Percentiles rank a stretch among this genome's conserved stretches.
Conservation (phyloP, 2,329 filamentous ascomycete species). For the Aschersonia sp. region DNA sequence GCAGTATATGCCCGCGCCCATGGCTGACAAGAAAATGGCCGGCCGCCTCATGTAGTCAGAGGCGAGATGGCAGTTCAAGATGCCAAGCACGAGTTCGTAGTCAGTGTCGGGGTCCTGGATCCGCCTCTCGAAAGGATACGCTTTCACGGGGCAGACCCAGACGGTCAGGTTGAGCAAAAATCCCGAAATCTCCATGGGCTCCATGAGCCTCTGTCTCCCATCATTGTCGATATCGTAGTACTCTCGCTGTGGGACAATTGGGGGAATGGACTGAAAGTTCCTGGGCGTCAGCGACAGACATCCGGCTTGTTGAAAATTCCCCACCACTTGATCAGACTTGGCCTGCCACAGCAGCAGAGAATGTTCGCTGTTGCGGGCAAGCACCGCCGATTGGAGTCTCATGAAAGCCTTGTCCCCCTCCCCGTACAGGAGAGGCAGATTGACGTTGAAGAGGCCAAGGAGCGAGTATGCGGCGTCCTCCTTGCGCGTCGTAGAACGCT, state of each 20-base stretch:
- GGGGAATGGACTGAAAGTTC: not conserved
- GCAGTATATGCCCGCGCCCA: not conserved
- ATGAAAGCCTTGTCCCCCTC: constrained; percentile 1
- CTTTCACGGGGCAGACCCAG: not conserved
- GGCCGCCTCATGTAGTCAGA: not conserved
- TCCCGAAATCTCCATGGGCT: not conserved
- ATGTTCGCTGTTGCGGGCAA: not conserved
- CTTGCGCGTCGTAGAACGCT: constrained; percentile 1
- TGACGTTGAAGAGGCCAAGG: constrained; percentile 2
- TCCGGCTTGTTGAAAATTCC: not conserved
- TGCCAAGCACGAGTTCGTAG: not conserved
- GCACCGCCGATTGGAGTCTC: not conserved
- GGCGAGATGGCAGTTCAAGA: not conserved
- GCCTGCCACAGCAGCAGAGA: not conserved
- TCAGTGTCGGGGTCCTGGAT: not conserved
- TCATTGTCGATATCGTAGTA: constrained; percentile 1
- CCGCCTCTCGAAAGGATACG: not conserved
- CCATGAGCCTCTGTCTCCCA: not conserved
- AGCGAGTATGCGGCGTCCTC: constrained; percentile 2
- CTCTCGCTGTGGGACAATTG: constrained; percentile 1
- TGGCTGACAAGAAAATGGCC: not conserved
- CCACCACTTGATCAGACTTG: not conserved
- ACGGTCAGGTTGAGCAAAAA: not conserved
- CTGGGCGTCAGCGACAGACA: not conserved
- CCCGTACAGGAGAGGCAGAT: constrained; percentile 2